A percentile compares a stretch with the other conserved stretches of the same genome.
Evolutionary conservation across 345 rosid genomes (phyloP).

Genomic region (Aethionema arabicum): DNA sequence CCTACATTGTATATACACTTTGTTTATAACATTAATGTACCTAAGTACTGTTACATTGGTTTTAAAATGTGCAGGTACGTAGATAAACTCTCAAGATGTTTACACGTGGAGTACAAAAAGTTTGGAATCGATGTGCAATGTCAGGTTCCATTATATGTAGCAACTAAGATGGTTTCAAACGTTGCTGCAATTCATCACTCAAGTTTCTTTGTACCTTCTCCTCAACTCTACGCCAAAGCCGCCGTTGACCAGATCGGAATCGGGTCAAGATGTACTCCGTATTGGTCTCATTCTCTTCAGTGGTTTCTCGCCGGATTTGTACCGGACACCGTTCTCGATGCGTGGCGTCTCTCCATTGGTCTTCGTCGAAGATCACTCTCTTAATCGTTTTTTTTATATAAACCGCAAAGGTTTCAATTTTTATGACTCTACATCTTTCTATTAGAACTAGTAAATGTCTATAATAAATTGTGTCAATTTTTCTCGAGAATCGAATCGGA

Average conservation of each 20-base stretch:
- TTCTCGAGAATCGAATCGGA: no score
- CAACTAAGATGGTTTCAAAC: constrained; percentile 67
- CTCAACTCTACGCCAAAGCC: constrained; percentile 58
- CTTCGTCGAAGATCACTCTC: constrained; percentile 38
- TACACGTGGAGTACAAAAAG: constrained; percentile 68
- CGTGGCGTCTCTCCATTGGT: constrained; percentile 83
- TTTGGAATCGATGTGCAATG: constrained; percentile 78
- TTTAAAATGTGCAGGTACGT: constrained; percentile 44
- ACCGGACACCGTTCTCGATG: constrained; percentile 55
- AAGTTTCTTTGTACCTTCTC: constrained; percentile 57
- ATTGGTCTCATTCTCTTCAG: constrained; percentile 77
- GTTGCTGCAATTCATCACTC: constrained; percentile 52
- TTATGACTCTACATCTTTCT: no score
- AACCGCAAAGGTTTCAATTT: no score
- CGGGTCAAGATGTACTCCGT: constrained; percentile 65
- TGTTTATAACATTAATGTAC: no score
- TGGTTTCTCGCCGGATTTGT: constrained; percentile 58
- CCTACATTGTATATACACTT: no score
- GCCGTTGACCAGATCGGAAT: constrained; percentile 58
- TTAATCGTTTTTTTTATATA: not conserved
- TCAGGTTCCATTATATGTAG: constrained; percentile 86
- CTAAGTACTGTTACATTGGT: not conserved
- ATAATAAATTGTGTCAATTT: no score
- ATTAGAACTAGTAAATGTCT: no score
- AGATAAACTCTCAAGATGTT: constrained; percentile 70